These are phyloP conservation scores for Nitzschia sp. DNA, from an alignment of 108 stramenopile genomes.

Conservation along the genomic window DNA sequence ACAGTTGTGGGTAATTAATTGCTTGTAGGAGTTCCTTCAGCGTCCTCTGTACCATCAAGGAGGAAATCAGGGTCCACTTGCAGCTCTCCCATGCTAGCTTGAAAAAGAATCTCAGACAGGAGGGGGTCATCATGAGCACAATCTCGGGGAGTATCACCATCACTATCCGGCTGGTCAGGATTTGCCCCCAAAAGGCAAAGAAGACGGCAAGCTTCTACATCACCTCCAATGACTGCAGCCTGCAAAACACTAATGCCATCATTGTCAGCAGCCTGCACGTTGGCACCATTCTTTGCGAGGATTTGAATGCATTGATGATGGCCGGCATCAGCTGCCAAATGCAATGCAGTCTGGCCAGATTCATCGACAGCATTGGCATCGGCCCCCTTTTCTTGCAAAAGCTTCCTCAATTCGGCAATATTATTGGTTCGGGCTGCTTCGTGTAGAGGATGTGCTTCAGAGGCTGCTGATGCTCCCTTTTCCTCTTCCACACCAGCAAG, in stretches of 20 bases:
- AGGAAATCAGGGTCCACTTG: constrained; percentile 8
- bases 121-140: constrained; percentile 61
- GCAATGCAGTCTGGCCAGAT: constrained; percentile 72
- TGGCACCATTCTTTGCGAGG: constrained; percentile 58
- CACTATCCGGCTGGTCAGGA: constrained; percentile 74
- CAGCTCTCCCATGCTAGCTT: constrained; percentile 14
- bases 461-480: background rate
- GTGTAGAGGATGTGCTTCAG: constrained; percentile 30
- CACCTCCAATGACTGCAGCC: constrained; percentile 73
- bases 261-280: constrained; percentile 65
- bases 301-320: constrained; percentile 53
- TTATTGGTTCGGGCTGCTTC: constrained; percentile 53
- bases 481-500: constrained; percentile 38
- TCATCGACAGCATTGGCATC: constrained; percentile 51
- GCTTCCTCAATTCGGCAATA: constrained; percentile 23
- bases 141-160: constrained; percentile 74
- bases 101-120: constrained; percentile 12
- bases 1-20: too few species aligned
- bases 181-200: constrained; percentile 67
- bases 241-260: constrained; percentile 80
- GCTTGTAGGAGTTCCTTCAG: too few species aligned
- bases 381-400: constrained; percentile 35
- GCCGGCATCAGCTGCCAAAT: constrained; percentile 77
- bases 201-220: constrained; percentile 51
- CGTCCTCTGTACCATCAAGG: background rate